Evolutionary conservation across 371 early-diverging fungal species (phyloP), one percentile per base, ranked within the genome.

Genomic region (Mortierella sp.): DNA sequence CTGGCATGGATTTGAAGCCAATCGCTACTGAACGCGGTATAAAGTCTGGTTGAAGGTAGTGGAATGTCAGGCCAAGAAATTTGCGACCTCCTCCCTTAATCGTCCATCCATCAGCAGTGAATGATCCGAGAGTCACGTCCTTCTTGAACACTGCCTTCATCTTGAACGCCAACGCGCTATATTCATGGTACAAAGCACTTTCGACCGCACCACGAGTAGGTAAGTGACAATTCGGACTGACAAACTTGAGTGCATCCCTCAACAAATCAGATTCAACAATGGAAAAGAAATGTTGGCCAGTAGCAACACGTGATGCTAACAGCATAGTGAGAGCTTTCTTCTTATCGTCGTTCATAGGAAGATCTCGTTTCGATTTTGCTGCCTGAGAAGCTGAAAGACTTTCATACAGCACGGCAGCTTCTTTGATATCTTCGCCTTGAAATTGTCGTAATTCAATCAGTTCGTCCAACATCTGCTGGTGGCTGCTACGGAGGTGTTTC

Each of bases 101-200:
- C 10, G 61, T n/a, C 64, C 64, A 54, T 12, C 55, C 54, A 54
- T 64, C 64, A 64, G 55, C 64, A 23, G 64, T 54, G 64, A 54
- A 54, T 26, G 64, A 64, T 26, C 64, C 64, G 9, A 37, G 5
- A 15, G 17, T 13, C 26, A 40, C 54, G 10, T 64, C 28, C 4
- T 19, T 35, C 17, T 5, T 4, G 15, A 64, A 13, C 15, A 64
- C 45, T 26, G n/a, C 6, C 40, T 64, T 64, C 2, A 26, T 37
- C 3, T 64, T 22, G 35, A n/a, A 26, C 1, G 15, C 23, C 37
- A 54, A 37, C 6, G 31, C 0, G 55, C 37, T 40, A 23, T 64
- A 64, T 8, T 32, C 49, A 3, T 51, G 17, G 10, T 12, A 8
- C 57, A 56, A 7, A 6, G 57, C 57, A n/a, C 5, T 35, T 13